Conservation (phyloP, 2,329 filamentous ascomycete genomes). For the Ceratocystis destructans region DNA sequence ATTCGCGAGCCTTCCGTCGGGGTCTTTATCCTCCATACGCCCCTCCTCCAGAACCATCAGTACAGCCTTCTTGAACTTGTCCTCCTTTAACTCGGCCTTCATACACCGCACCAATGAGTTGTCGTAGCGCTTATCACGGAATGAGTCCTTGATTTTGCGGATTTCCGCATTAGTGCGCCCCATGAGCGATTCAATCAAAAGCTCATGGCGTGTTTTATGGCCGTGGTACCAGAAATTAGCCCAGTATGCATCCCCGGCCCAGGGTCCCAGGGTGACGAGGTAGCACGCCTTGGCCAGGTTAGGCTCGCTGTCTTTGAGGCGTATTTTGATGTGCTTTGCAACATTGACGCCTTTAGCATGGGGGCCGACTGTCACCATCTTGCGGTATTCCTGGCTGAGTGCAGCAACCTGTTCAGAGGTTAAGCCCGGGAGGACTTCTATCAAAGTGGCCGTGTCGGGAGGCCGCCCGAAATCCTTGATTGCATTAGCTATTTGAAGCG, state of each 20-base stretch:
- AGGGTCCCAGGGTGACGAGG: slow-evolving; percentile 72
- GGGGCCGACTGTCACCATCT: slow-evolving; percentile 63
- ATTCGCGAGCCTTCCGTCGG: slow-evolving; percentile 42
- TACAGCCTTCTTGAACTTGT: slow-evolving; percentile 89
- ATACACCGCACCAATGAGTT: slow-evolving; percentile 74
- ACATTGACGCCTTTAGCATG: slow-evolving; percentile 69
- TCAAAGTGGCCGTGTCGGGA: slow-evolving; percentile 56
- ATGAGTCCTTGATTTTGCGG: slow-evolving; percentile 69
- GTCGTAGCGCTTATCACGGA: slow-evolving; percentile 81
- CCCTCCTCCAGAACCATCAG: slow-evolving; percentile 69
- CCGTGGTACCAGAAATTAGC: slow-evolving; percentile 96
- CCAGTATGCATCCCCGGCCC: slow-evolving; percentile 95
- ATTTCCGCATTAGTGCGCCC: slow-evolving; percentile 83
- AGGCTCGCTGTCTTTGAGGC: slow-evolving; percentile 58
- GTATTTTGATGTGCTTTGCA: slow-evolving; percentile 67
- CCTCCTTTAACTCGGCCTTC: slow-evolving; percentile 81
- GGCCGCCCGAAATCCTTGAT: slow-evolving; percentile 49
- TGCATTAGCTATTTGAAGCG: slow-evolving; percentile 59
- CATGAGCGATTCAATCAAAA: slow-evolving; percentile 88
- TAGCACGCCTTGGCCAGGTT: slow-evolving; percentile 86
- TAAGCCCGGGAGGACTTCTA: slow-evolving; percentile 71
- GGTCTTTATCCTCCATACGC: slow-evolving; percentile 68
- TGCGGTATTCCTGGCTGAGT: slow-evolving; percentile 81
- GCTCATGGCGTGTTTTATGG: slow-evolving; percentile 67
- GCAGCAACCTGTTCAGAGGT: slow-evolving; percentile 80